phyloP scores from a whole-genome alignment of 306 rosid species.

The Cucurbita maxima region DNA sequence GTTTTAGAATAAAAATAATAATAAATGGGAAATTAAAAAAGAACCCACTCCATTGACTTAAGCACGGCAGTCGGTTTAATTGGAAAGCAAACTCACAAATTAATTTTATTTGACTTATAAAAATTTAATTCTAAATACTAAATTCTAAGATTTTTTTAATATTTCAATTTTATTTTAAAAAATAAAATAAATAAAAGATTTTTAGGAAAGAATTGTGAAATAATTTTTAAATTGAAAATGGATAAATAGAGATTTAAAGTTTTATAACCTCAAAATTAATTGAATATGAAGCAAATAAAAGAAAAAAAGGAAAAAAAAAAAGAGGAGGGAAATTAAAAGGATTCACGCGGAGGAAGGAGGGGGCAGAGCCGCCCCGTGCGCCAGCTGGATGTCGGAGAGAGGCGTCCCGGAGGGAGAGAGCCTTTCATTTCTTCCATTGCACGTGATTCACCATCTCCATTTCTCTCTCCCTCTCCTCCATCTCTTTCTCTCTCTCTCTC shows the following conservation, averaged over 20 bases:
- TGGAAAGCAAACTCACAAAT: neutral
- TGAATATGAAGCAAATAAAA: neutral
- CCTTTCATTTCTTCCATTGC: slow-evolving; percentile 14
- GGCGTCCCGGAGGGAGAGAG: slow-evolving; percentile 46
- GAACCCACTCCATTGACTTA: neutral
- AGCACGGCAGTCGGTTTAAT: neutral
- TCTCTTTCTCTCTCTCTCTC: neutral
- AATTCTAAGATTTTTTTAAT: too few species aligned
- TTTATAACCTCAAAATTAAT: too few species aligned
- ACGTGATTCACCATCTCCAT: slow-evolving; percentile 46
- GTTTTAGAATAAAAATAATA: neutral
- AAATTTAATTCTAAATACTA: too few species aligned
- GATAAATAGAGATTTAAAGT: too few species aligned
- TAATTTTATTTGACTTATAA: neutral
- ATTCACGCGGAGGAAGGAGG: slow-evolving; percentile 78
- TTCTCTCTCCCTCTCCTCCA: neutral
- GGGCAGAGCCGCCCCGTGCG: slow-evolving; percentile 85
- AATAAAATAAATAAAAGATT: too few species aligned
- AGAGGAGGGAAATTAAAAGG: neutral
- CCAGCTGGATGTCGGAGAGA: slow-evolving; percentile 99
- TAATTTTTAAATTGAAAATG: too few species aligned
- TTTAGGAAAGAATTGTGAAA: too few species aligned
- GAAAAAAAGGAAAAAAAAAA: neutral
- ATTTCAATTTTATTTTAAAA: too few species aligned
- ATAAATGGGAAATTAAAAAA: neutral